Conservation (phyloP, 106 monocot species). For the Phalaenopsis aphrodite region DNA sequence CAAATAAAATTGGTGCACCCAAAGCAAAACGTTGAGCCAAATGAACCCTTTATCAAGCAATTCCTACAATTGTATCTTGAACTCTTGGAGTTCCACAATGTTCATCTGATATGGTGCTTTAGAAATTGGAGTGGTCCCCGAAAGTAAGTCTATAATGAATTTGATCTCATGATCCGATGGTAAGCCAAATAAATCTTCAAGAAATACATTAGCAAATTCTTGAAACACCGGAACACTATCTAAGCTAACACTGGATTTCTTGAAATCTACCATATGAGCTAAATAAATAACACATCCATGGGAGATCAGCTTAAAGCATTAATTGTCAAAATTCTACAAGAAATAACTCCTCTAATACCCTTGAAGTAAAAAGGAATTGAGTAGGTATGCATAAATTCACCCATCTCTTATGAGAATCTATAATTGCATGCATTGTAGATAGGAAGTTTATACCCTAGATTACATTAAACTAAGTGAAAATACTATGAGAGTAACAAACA, state of each 20-base stretch:
- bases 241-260: not conserved
- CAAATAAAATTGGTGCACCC: not conserved
- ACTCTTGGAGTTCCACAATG: not conserved
- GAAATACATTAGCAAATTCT: not conserved
- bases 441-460: not conserved
- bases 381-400: not conserved
- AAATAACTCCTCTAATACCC: not conserved
- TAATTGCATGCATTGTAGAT: too few species aligned
- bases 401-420: too few species aligned
- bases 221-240: not conserved
- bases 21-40: not conserved
- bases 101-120: not conserved
- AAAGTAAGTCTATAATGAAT: not conserved
- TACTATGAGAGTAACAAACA: too few species aligned
- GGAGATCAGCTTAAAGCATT: not conserved
- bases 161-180: not conserved
- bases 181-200: not conserved
- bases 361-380: not conserved
- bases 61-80: not conserved
- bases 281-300: not conserved
- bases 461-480: not conserved
- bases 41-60: not conserved
- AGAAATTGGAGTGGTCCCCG: not conserved
- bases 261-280: not conserved
- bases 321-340: not conserved